A percentile compares a stretch with the other conserved stretches of the same genome.
These are phyloP conservation scores for Blastocystis sp. DNA, from an alignment of 352 stramenopile species.

Conservation along the genomic window DNA sequence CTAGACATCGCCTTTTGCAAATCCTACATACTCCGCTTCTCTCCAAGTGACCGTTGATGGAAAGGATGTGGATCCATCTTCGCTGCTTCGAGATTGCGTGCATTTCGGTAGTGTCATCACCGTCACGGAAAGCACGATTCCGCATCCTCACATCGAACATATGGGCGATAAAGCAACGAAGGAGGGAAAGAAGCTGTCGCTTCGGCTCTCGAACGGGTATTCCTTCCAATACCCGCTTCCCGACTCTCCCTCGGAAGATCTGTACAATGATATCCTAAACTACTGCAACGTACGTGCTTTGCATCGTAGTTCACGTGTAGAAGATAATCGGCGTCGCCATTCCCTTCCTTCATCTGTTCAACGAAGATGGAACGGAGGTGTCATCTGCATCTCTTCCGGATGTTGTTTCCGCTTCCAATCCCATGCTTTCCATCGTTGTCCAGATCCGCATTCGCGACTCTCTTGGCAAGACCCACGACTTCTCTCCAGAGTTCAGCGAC, in stretches of 20 bases:
- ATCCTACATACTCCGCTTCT: background rate
- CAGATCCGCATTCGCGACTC: conserved; percentile 9
- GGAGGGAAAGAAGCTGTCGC: background rate
- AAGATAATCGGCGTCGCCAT: background rate
- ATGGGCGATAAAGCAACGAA: no score
- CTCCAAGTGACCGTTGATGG: conserved; percentile 8
- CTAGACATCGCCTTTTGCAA: background rate
- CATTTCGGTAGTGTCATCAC: conserved; percentile 45
- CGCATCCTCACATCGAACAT: background rate
- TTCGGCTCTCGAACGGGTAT: background rate
- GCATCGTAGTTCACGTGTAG: background rate
- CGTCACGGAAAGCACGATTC: background rate
- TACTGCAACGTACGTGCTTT: background rate
- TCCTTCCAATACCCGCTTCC: background rate
- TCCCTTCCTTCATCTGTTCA: background rate
- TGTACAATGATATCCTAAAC: background rate
- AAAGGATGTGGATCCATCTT: background rate
- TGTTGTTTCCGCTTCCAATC: background rate
- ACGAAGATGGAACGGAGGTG: no score
- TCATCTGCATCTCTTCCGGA: background rate
- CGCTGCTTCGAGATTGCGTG: background rate
- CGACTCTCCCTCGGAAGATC: background rate
- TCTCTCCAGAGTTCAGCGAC: background rate
- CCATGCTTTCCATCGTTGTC: background rate
- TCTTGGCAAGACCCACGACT: background rate